Base-by-base conservation (phyloP, 148 eudicot species). In the Chenopodium album region DNA sequence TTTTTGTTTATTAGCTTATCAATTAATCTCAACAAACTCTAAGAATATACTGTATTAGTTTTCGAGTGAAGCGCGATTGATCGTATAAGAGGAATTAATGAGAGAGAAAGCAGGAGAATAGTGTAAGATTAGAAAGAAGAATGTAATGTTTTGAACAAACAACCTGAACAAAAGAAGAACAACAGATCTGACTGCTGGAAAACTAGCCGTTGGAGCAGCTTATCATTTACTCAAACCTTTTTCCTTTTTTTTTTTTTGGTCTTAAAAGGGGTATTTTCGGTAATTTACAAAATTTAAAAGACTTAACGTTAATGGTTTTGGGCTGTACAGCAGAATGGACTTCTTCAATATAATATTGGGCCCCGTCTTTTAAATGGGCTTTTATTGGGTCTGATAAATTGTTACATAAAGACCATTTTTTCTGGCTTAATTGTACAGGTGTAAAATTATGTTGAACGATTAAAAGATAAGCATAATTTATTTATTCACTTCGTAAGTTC, bases 151-250 rank as follows among this genome's bases (percentile, higher is more conserved):
- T 79, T 78, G 72, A 59, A 63, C 46, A 34, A 50, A 44, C 32
- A 23, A 48, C 31, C 13, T 52, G 77, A 13, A 71, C 2, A 29
- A 17, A 44, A 75, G 8, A 71, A 56, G 8, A 41, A 41, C 44
- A 41, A 34, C 7, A 29, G 0, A 50, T 50, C 54, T 48, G 0
- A 48, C 10, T 50, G 16, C 54, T 50, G 13, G 13, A 76, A 62
- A 74, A 62, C 32, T 79, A 84, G 86, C 82, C 86, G 86, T 84
- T 84, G 77, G 79, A 46, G 78, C 63, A 34, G 20, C 3, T 54
- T 59, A 32, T 41, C 44, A 41, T 26, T 59, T 26, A 44, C 20
- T 73, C 69, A 79, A 48, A 44, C 66, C 63, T 73, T 41, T 22
- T 74, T 75, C 56, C 31, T 41, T 22, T 66, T 64, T 73, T 28